Evolutionary conservation across 2,329 filamentous ascomycete genomes (phyloP).

Genomic region (Aspergillus udagawae): DNA sequence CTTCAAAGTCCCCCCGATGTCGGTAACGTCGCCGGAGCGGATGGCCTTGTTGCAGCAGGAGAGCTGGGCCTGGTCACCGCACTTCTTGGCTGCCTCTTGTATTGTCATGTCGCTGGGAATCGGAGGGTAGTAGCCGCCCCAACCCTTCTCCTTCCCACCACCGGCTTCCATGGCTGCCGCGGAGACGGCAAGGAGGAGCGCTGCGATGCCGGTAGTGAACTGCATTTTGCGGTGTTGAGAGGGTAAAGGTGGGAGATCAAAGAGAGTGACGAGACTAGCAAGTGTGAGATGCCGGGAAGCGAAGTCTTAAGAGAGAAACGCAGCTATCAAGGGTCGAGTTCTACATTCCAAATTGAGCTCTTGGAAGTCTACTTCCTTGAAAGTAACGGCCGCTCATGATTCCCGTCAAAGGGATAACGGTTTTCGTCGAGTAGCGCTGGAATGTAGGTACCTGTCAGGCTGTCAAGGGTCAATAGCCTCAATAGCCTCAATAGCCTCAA

Average conservation of each 20-base stretch:
- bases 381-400: no score
- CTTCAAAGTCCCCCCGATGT: slow-evolving; percentile 27
- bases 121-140: slow-evolving; percentile 22
- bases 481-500: no score
- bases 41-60: slow-evolving; percentile 37
- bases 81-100: slow-evolving; percentile 30
- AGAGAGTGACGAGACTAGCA: background rate
- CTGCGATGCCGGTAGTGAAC: slow-evolving; percentile 25
- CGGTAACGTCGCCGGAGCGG: slow-evolving; percentile 29
- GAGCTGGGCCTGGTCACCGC: slow-evolving; percentile 32
- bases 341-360: no score
- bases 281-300: no score
- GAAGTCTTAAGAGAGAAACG: no score
- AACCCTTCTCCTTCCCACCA: slow-evolving; percentile 10
- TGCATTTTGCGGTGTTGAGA: slow-evolving; percentile 23
- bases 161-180: slow-evolving; percentile 16
- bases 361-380: no score
- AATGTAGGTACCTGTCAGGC: no score
- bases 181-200: slow-evolving; percentile 27
- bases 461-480: no score
- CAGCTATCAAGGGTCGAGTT: no score
- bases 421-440: no score
- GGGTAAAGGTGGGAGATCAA: background rate
- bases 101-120: slow-evolving; percentile 27
- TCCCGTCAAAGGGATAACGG: no score